phyloP scores from a whole-genome alignment of 164 flowering plant species.

The grape (Vitis vinifera) region DNA sequence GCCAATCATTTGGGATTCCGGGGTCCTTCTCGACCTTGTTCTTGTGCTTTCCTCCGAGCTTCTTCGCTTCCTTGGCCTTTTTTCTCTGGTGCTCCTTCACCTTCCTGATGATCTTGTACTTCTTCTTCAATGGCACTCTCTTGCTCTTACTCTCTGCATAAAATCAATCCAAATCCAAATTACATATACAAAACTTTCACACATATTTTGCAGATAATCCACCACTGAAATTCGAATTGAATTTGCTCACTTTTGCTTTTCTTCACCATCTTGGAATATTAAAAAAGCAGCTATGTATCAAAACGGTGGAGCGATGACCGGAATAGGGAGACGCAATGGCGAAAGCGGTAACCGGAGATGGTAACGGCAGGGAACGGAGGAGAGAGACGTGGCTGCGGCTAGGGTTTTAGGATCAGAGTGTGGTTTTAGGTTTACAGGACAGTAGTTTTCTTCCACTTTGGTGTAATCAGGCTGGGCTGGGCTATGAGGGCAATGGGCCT shows the following conservation, averaged over 20 bases:
- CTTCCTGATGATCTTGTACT: constrained; percentile 77
- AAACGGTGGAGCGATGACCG: too few species aligned
- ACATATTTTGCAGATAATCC: too few species aligned
- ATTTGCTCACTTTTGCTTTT: constrained; percentile 42
- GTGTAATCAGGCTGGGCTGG: too few species aligned
- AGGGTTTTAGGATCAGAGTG: too few species aligned
- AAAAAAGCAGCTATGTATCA: too few species aligned
- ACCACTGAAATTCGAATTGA: neutral
- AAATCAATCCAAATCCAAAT: neutral
- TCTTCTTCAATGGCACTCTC: constrained; percentile 77
- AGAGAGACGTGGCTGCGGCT: too few species aligned
- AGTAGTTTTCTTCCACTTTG: too few species aligned
- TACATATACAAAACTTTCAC: neutral
- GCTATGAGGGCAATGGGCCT: too few species aligned
- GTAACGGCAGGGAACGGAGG: too few species aligned
- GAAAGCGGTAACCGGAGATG: too few species aligned
- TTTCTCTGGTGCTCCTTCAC: constrained; percentile 93
- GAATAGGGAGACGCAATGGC: too few species aligned
- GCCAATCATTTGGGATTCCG: constrained; percentile 97
- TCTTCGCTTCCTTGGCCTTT: constrained; percentile 97
- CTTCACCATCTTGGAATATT: constrained; percentile 37
- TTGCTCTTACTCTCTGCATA: constrained; percentile 90
- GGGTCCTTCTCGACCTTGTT: constrained; percentile 89
- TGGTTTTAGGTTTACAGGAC: too few species aligned
- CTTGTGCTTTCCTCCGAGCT: constrained; percentile 45